Conservation (phyloP, 2,329 filamentous ascomycete genomes). For the Parafenestella ontariensis region DNA sequence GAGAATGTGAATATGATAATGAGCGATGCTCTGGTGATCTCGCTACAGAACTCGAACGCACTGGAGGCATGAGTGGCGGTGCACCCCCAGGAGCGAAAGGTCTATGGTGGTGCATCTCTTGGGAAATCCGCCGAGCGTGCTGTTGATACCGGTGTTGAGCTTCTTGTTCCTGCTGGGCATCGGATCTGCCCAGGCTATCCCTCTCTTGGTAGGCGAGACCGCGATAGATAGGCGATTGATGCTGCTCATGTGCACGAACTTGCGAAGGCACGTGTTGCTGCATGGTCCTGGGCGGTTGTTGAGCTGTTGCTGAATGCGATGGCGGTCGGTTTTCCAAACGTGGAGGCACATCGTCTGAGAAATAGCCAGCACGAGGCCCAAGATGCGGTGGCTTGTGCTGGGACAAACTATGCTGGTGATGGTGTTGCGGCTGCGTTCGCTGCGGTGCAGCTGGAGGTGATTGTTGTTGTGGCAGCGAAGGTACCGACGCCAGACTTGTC, state of each 20-base stretch:
- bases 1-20: conserved; percentile 37
- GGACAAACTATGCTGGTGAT: conserved; percentile 33
- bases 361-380: conserved; percentile 45
- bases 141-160: conserved; percentile 35
- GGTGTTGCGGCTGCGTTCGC: conserved; percentile 35
- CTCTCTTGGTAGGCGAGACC: conserved; percentile 36
- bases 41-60: conserved; percentile 32
- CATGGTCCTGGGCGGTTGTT: conserved; percentile 30
- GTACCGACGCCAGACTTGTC: conserved; percentile 33
- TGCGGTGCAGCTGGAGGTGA: conserved; percentile 37
- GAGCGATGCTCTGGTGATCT: conserved; percentile 43
- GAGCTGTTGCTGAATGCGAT: conserved; percentile 33
- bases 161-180: conserved; percentile 42
- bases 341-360: conserved; percentile 41
- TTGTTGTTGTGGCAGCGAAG: conserved; percentile 38
- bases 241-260: conserved; percentile 36
- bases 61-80: conserved; percentile 29
- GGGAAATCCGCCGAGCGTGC: conserved; percentile 41
- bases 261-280: conserved; percentile 38
- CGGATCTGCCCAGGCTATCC: conserved; percentile 29
- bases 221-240: conserved; percentile 35
- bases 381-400: conserved; percentile 39
- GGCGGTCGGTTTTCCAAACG: conserved; percentile 39
- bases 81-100: conserved; percentile 29
- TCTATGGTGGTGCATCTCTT: conserved; percentile 38